Base-by-base conservation (phyloP, 2,329 filamentous ascomycete species). In the Colletotrichum shisoi region DNA sequence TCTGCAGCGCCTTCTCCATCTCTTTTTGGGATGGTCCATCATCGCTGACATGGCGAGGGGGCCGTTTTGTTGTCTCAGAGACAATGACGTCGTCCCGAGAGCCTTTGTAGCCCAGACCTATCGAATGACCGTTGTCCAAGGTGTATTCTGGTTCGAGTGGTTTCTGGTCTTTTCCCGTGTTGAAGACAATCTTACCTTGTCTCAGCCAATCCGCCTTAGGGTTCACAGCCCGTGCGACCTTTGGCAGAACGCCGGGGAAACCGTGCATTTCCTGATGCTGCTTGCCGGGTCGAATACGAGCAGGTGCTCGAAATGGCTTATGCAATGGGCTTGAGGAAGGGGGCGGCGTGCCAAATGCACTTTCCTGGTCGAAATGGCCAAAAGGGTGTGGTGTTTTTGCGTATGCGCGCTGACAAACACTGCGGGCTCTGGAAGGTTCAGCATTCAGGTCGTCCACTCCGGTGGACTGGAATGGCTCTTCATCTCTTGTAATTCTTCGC, bases 261-360 rank as follows among this genome's bases (percentile, higher is more conserved):
- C 24, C 31, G 24, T 15, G 17, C 31, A 19, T 44, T n/a, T 21
- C 7, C 4, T 17, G 49, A 17, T n/a, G 24, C 13, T 24, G 11
- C 34, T 44, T 24, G 9, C 44, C 44, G 27, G n/a, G 34, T 27
- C 21, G 17, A 11, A 31, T 24, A 12, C 13, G 62, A 17, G 56
- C 27, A 56, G 54, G 56, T 21, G 57, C 44, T 9, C 44, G 54
- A 24, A 57, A 68, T 12, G 54, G 62, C 27, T 45, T 60, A 12
- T 45, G 45, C 37, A 60, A 21, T 13, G 65, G 62, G 31, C 65
- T 65, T 3, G 65, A 68, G 42, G 63, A 64, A 31, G 24, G 21
- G 9, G 64, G 62, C 11, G 62, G 65, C n/a, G 62, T 68, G 40
- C 61, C 49, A 48, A 68, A 39, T 9, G 27, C 37, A 17, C 21